These are phyloP conservation scores for Geotrichum australiense DNA, from an alignment of 1,139 yeast genomes.

Conservation along the genomic window DNA sequence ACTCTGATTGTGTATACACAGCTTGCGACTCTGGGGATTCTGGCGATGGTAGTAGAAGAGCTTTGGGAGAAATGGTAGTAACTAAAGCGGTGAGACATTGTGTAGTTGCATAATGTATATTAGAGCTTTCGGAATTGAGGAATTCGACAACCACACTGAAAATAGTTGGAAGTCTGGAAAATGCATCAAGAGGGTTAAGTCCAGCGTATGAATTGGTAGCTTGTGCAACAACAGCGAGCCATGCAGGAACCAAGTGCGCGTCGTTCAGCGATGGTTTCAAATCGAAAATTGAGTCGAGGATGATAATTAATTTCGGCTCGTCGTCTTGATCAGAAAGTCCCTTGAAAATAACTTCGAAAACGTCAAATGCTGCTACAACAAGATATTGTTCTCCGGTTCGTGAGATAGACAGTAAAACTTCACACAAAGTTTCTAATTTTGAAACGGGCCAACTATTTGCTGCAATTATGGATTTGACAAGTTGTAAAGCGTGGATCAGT, in stretches of 20 bases:
- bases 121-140: slow-evolving; percentile 58
- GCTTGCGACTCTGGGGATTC: slow-evolving; percentile 38
- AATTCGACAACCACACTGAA: slow-evolving; percentile 54
- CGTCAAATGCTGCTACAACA: slow-evolving; percentile 73
- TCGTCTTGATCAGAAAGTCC: slow-evolving; percentile 67
- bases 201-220: slow-evolving; percentile 65
- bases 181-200: slow-evolving; percentile 51
- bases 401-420: slow-evolving; percentile 63
- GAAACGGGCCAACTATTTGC: slow-evolving; percentile 77
- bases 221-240: slow-evolving; percentile 92
- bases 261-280: slow-evolving; percentile 79
- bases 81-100: slow-evolving; percentile 75
- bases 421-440: slow-evolving; percentile 67
- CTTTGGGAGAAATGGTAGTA: slow-evolving; percentile 55
- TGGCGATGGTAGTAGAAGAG: slow-evolving; percentile 43
- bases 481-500: slow-evolving; percentile 70
- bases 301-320: slow-evolving; percentile 46
- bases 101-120: slow-evolving; percentile 69
- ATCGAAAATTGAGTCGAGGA: slow-evolving; percentile 66
- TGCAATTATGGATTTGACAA: slow-evolving; percentile 59
- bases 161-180: slow-evolving; percentile 50
- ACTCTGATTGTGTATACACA: slow-evolving; percentile 51
- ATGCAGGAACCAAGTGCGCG: slow-evolving; percentile 79
- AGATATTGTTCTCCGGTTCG: slow-evolving; percentile 79
- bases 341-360: slow-evolving; percentile 77